phyloP scores from a whole-genome alignment of 1,139 yeast species.

The Spathaspora sp. region DNA sequence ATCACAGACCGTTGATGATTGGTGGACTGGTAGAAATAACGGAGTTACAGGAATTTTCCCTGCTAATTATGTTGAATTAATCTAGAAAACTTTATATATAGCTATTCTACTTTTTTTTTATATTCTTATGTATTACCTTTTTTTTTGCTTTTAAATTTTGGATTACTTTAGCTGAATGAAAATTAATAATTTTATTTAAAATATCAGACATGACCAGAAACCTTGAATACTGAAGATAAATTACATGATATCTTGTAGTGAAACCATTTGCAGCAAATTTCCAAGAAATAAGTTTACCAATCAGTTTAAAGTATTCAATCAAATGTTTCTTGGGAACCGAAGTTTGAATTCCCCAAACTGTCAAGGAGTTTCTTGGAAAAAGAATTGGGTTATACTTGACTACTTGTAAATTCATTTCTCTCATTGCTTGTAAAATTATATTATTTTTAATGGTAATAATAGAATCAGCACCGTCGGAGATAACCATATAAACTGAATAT shows the following conservation, averaged over 20 bases:
- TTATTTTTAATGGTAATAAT: neutral
- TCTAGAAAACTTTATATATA: constrained; percentile 33
- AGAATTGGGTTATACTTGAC: constrained; percentile 2
- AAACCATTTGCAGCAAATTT: constrained; percentile 10
- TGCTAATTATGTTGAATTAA: constrained; percentile 90
- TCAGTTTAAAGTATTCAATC: constrained; percentile 6
- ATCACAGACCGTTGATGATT: constrained; percentile 85
- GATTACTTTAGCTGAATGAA: constrained; percentile 2
- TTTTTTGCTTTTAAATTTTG: neutral
- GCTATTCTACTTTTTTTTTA: neutral
- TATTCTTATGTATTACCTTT: neutral
- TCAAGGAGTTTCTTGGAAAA: constrained; percentile 7
- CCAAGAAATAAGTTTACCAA: constrained; percentile 11
- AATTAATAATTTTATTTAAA: constrained; percentile 1
- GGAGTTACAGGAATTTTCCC: constrained; percentile 93
- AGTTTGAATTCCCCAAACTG: constrained; percentile 11
- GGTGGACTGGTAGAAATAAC: constrained; percentile 96
- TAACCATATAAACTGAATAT: constrained; percentile 5
- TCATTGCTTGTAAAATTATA: neutral
- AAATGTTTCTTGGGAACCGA: constrained; percentile 4
- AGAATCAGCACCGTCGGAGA: constrained; percentile 1
- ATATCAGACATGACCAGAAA: constrained; percentile 6
- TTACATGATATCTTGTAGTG: constrained; percentile 10
- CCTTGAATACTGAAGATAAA: constrained; percentile 12
- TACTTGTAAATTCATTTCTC: constrained; percentile 10